Conservation (phyloP, 2,329 filamentous ascomycete genomes). For the Calcarisporium arbuscula region DNA sequence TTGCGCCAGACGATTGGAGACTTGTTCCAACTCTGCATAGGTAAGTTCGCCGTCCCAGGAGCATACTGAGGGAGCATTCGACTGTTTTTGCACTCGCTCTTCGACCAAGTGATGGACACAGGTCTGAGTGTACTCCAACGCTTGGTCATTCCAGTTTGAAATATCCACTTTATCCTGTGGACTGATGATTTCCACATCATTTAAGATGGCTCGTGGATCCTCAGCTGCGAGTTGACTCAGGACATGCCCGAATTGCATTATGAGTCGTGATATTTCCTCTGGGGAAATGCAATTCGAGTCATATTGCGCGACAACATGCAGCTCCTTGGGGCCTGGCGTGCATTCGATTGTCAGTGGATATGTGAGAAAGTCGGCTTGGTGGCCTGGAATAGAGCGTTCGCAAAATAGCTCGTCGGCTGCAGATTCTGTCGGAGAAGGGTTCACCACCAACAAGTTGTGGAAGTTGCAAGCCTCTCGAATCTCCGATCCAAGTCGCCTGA, state of each 20-base stretch:
- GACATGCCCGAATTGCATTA: not conserved
- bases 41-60: slow-evolving; percentile 16
- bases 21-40: slow-evolving; percentile 10
- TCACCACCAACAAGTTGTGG: slow-evolving; percentile 6
- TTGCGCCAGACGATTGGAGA: slow-evolving; percentile 9
- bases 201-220: not conserved
- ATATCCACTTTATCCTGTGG: not conserved
- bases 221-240: not conserved
- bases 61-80: slow-evolving; percentile 6
- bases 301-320: not conserved
- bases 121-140: slow-evolving; percentile 1
- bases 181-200: not conserved
- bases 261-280: not conserved
- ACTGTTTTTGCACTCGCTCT: not conserved
- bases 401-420: not conserved
- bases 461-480: slow-evolving; percentile 4
- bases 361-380: not conserved
- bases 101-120: slow-evolving; percentile 9
- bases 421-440: not conserved
- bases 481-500: slow-evolving; percentile 19
- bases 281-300: not conserved
- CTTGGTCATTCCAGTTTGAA: slow-evolving; percentile 2
- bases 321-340: not conserved
- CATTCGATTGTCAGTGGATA: not conserved
- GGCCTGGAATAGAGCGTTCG: not conserved